Evolutionary conservation across 2,329 filamentous ascomycete genomes (phyloP).

Genomic region (Didymosphaeria variabile): DNA sequence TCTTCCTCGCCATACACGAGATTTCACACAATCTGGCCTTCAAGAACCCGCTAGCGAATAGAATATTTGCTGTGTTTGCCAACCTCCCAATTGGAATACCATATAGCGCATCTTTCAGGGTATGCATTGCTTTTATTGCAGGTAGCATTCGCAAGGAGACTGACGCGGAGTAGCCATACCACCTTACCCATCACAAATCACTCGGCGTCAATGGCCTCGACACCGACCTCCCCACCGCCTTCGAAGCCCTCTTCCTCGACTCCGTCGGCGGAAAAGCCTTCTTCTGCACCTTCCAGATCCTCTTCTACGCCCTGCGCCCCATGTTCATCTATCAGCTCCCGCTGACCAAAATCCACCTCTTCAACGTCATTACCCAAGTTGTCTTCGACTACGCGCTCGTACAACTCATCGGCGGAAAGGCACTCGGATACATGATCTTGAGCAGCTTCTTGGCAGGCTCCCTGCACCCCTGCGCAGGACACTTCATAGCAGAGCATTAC

Average conservation of each 20-base stretch:
- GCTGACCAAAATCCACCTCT: conserved; percentile 81
- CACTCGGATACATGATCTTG: conserved; percentile 83
- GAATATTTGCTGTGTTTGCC: conserved; percentile 88
- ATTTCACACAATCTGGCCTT: conserved; percentile 98
- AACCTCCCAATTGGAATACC: conserved; percentile 96
- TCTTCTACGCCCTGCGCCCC: conserved; percentile 96
- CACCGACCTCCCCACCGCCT: conserved; percentile 89
- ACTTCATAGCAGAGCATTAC: conserved; percentile 96
- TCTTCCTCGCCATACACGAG: conserved; percentile 98
- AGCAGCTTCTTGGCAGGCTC: conserved; percentile 94
- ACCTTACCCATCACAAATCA: conserved; percentile 98
- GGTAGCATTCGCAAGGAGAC: conserved; percentile 15
- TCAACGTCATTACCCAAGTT: conserved; percentile 82
- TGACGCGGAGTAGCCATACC: conserved; percentile 74
- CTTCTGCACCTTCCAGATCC: conserved; percentile 98
- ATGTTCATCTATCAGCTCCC: conserved; percentile 94
- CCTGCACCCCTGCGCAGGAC: conserved; percentile 91
- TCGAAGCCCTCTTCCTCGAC: conserved; percentile 93
- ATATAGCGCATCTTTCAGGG: conserved; percentile 94
- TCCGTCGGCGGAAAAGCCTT: conserved; percentile 96
- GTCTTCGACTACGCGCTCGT: conserved; percentile 78
- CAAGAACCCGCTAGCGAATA: conserved; percentile 79
- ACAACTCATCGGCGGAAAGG: conserved; percentile 66
- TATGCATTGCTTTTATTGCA: conserved; percentile 52
- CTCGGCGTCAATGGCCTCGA: conserved; percentile 96